Conservation (phyloP, 768 basidiomycete species). For the Tulasnella sp. region DNA sequence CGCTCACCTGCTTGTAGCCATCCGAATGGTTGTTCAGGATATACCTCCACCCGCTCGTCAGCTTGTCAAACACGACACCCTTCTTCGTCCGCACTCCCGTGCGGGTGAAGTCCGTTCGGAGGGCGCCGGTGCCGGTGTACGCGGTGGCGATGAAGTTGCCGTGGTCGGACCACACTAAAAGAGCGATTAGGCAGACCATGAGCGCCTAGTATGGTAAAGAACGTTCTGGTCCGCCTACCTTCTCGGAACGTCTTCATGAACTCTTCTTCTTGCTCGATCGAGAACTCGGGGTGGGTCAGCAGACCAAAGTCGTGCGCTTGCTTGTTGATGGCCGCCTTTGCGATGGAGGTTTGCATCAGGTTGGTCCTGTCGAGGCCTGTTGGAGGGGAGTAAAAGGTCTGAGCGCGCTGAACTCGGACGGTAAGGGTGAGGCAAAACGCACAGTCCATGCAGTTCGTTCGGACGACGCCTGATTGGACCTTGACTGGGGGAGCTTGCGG, state of each 20-base stretch:
- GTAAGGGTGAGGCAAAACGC: not conserved
- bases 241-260: conserved; percentile 86
- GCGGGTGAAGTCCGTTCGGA: conserved; percentile 97
- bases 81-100: conserved; percentile 85
- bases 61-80: conserved; percentile 81
- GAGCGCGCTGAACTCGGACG: not conserved
- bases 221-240: conserved; percentile 56
- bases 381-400: not conserved
- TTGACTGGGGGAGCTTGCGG: conserved; percentile 53
- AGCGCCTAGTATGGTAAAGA: not conserved
- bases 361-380: conserved; percentile 86
- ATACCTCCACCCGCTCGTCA: conserved; percentile 83
- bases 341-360: conserved; percentile 90
- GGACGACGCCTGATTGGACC: conserved; percentile 74
- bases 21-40: conserved; percentile 97
- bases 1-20: conserved; percentile 48
- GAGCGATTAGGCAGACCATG: not conserved
- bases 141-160: conserved; percentile 90
- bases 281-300: conserved; percentile 60
- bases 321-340: conserved; percentile 76
- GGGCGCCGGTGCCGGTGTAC: conserved; percentile 91
- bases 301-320: conserved; percentile 79
- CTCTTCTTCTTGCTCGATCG: conserved; percentile 78
- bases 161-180: conserved; percentile 94
- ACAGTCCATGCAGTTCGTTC: conserved; percentile 96